These are phyloP conservation scores for Cenococcum geophilum DNA, from an alignment of 495 filamentous ascomycete genomes.

Conservation along the genomic window DNA sequence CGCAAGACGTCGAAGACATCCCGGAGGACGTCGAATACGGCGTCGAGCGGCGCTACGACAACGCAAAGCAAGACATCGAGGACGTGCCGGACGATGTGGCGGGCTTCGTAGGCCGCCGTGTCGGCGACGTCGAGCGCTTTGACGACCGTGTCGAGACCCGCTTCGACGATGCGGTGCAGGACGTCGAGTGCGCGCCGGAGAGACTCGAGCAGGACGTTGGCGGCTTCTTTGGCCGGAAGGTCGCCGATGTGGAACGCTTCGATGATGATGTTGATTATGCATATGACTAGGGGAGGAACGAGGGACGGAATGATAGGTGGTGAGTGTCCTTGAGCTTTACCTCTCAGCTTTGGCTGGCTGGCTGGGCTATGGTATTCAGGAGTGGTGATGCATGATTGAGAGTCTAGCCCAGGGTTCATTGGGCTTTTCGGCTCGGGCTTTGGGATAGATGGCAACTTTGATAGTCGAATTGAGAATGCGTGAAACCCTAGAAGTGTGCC, in stretches of 20 bases:
- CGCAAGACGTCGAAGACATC: slow-evolving; percentile 34
- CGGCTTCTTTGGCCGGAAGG: slow-evolving; percentile 39
- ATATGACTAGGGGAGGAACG: slow-evolving; percentile 38
- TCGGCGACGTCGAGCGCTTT: slow-evolving; percentile 36
- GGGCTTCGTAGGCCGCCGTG: slow-evolving; percentile 38
- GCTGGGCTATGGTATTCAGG: no score
- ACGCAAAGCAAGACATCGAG: slow-evolving; percentile 36
- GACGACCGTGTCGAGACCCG: slow-evolving; percentile 28
- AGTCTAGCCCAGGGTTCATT: not conserved
- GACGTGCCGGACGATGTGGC: slow-evolving; percentile 41
- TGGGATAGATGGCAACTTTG: not conserved
- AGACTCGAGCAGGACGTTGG: slow-evolving; percentile 29
- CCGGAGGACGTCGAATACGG: slow-evolving; percentile 32
- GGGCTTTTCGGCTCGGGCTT: slow-evolving; percentile 2
- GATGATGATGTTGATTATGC: slow-evolving; percentile 39
- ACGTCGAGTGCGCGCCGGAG: slow-evolving; percentile 40
- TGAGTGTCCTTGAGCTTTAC: no score
- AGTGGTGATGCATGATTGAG: not conserved
- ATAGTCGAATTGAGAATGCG: not conserved
- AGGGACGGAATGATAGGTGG: slow-evolving; percentile 23
- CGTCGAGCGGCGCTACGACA: slow-evolving; percentile 35
- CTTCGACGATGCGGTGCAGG: slow-evolving; percentile 18
- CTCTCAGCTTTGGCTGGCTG: no score
- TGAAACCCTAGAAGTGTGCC: not conserved
- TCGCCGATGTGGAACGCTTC: slow-evolving; percentile 37